Base-by-base conservation (phyloP, 345 rosid species). In the Conringia planisiliqua region DNA sequence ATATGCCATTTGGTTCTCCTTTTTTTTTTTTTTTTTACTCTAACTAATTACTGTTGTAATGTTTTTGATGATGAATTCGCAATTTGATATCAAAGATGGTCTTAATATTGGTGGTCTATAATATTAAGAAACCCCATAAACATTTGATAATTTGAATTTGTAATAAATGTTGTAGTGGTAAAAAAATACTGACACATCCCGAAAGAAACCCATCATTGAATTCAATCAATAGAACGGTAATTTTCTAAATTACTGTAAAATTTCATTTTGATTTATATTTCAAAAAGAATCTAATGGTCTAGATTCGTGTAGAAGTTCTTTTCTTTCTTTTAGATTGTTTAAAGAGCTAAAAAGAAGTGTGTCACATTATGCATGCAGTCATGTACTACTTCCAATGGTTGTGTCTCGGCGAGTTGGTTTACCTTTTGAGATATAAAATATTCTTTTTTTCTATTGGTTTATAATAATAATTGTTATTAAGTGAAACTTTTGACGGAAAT, bases 361-460 rank as follows among this genome's bases (percentile, higher is more conserved):
- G 71, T 73, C 78, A 73, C 78, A 64, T 43, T 73, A 73, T 73
- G 71, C 71, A 73, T 65, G 78, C 50, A 65, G 38, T 29, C 66
- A 56, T 63, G 56, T 64, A 29, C 71, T 22, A n/a, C 66, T 44
- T 65, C 32, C 57, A 33, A 56, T 73, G 47, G 71, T 26, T 73
- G 54, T 73, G 71, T 73, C 44, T 73, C 71, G 47, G 39, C 78
- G 56, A 73, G 46, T 64, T 63, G 71, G 57, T 64, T 26, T 73
- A 64, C 57, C 43, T 73, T 52, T 40, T 20, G 12, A 20, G 36
- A 24, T 22, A 33, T 10, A 50, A 61, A 22, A 3, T 44, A 13
- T 32, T 20, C 6, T 33, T 33, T 33, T n/a, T 52, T 24, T 11
- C 56, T 26, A 52, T 27, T 58, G 6, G 18, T 17, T 48, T 24